Evolutionary conservation across 179 eudicot genomes (phyloP), one percentile per base, ranked within the genome.

Genomic region (Spinacia oleracea): DNA sequence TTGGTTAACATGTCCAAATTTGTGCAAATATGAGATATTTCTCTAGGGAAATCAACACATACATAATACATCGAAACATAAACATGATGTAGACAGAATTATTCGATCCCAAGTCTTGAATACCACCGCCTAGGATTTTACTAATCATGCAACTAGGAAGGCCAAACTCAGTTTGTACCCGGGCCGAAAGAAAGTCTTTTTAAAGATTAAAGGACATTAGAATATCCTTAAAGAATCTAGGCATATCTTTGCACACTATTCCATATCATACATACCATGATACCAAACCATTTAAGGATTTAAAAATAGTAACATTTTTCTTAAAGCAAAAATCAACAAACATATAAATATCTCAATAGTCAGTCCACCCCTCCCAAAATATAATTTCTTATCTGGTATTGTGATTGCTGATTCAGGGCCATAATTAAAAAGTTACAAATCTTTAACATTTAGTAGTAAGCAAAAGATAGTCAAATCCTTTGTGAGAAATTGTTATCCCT

Each of bases 341-440:
- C 23, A 58, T 58, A 64, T 58, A 64, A 18, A 14, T 64, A 14
- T 5, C n/a, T 64, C n/a, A 64, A 5, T 14, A 34, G 20, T 31
- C n/a, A 27, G 0, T 42, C 40, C 32, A 29, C 15, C 6, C 38
- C n/a, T n/a, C 67, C 69, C 7, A 59, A 59, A 59, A 59, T 27
- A 5, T 35, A 0, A 29, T 4, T 25, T 60, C 66, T 29, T 66
- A 7, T 66, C 40, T 8, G n/a, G 31, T 70, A n/a, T 9, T n/a
- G 73, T 25, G 55, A 70, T 70, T 45, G 35, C 73, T 45, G 73
- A 70, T 23, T 43, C 21, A 25, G 72, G n/a, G 32, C 72, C 72
- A 68, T 68, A n/a, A 68, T 70, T 34, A 43, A 74, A 73, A 74
- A 43, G 64, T 42, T 38, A 56, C 66, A 74, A 72, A 80, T 42